phyloP scores from a whole-genome alignment of 2,329 filamentous ascomycete species.

The Trichophyton benhamiae region DNA sequence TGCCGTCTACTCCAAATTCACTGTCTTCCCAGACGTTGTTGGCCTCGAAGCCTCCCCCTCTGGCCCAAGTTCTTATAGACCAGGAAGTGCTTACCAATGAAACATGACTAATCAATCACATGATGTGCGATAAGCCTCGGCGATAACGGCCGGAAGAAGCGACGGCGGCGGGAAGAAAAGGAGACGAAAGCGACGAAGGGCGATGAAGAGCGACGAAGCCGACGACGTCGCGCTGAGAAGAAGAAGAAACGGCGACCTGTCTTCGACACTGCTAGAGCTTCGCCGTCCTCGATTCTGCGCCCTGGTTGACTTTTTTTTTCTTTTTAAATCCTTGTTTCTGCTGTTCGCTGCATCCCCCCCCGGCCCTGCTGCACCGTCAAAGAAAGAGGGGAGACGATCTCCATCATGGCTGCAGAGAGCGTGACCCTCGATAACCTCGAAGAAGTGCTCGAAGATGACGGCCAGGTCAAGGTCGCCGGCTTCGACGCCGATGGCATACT shows the following conservation, averaged over 20 bases:
- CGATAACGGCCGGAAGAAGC: background rate
- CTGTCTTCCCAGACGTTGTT: no score
- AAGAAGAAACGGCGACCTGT: no score
- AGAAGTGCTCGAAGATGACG: slow-evolving; percentile 56
- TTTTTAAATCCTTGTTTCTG: no score
- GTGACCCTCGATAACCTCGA: slow-evolving; percentile 52
- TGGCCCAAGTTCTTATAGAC: background rate
- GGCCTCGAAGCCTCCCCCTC: no score
- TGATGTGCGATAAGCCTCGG: background rate
- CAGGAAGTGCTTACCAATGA: background rate
- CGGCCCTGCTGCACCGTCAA: no score
- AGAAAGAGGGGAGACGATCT: background rate
- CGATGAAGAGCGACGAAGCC: no score
- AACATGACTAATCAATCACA: background rate
- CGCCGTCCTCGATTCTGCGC: background rate
- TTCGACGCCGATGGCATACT: slow-evolving; percentile 78
- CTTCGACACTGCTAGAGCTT: background rate
- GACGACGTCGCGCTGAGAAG: no score
- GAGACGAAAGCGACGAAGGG: background rate
- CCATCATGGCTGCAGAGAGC: slow-evolving; percentile 3
- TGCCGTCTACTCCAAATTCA: no score
- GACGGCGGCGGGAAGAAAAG: background rate
- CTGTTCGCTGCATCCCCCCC: no score
- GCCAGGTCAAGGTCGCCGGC: slow-evolving; percentile 74
- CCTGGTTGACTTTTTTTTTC: no score